Evolutionary conservation across 2,329 filamentous ascomycete genomes (phyloP), one percentile per base, ranked within the genome.

Genomic region (Exserohilum rostratum): DNA sequence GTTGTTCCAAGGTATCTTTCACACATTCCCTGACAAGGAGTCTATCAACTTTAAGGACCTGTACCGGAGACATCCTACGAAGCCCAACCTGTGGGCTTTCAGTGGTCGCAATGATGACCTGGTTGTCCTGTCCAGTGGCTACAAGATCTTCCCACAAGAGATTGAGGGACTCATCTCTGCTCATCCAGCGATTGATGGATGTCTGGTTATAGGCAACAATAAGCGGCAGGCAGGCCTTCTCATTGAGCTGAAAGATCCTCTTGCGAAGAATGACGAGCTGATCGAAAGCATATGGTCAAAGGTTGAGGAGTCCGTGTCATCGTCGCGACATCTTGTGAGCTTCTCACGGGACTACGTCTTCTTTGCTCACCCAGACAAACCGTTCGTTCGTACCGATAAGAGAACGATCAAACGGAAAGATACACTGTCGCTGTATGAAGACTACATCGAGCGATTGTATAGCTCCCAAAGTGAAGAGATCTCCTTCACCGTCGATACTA

Each of bases 381-480:
- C 80, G 0, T 80, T 83, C 46, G 62, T 76, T 1, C 73, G 70
- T 11, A 79, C 81, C 0, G 76, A 77, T 15, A 82, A 84, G 58
- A 75, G 78, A 0, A 80, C 76, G 0, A 71, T 80, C 7, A 78
- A 79, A 61, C 74, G 80, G 3, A 66, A 64, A 1, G 68, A 71
- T 0, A 81, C 81, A 0, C 50, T 76, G 6, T 53, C 63, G 1
- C 69, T 79, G 0, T 84, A 81, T 42, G 65, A 66, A 1, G 66
- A 77, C 2, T 80, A 81, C 47, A 82, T 84, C 27, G 77, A 82
- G 15, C 69, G 68, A 0, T 70, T 83, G 9, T 83, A 83, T 20
- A 39, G 3, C n/a, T 46, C 47, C 9, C 50, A 50, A 6, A 44
- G 13, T 15, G 45, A 47, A 2, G 57, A 61, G 3, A 17, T 18